Conservation (phyloP, 352 stramenopile genomes). For the Globisporangium takayamanum region DNA sequence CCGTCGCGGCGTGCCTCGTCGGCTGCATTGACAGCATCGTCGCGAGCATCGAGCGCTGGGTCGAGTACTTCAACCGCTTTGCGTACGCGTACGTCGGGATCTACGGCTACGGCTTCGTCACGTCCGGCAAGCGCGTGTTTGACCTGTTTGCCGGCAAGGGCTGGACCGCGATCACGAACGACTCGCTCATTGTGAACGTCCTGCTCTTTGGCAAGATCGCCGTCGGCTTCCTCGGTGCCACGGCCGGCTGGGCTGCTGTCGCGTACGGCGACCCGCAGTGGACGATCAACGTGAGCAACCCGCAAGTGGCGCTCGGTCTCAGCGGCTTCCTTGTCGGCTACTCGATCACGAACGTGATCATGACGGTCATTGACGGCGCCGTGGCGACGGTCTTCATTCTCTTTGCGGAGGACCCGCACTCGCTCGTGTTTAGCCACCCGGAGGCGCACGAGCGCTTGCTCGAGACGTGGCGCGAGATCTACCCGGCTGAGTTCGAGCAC, state of each 20-base stretch:
- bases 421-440: constrained; percentile 28
- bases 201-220: constrained; percentile 55
- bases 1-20: constrained; percentile 40
- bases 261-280: constrained; percentile 32
- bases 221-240: constrained; percentile 44
- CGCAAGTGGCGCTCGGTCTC: constrained; percentile 34
- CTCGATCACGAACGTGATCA: constrained; percentile 40
- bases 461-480: constrained; percentile 42
- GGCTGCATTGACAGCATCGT: constrained; percentile 50
- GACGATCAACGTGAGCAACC: constrained; percentile 39
- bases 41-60: constrained; percentile 43
- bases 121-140: constrained; percentile 39
- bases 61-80: constrained; percentile 78
- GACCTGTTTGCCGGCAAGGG: constrained; percentile 53
- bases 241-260: constrained; percentile 28
- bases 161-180: constrained; percentile 59
- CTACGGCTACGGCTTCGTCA: constrained; percentile 58
- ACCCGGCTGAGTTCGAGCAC: constrained; percentile 27
- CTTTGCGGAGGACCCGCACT: constrained; percentile 45
- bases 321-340: constrained; percentile 48
- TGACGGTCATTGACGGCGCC: constrained; percentile 39
- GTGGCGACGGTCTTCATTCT: constrained; percentile 54
- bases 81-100: constrained; percentile 72
- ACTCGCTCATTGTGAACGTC: constrained; percentile 61
- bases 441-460: constrained; percentile 33